Base-by-base conservation (phyloP, 2,329 filamentous ascomycete species). In the Annulohypoxylon truncatum region DNA sequence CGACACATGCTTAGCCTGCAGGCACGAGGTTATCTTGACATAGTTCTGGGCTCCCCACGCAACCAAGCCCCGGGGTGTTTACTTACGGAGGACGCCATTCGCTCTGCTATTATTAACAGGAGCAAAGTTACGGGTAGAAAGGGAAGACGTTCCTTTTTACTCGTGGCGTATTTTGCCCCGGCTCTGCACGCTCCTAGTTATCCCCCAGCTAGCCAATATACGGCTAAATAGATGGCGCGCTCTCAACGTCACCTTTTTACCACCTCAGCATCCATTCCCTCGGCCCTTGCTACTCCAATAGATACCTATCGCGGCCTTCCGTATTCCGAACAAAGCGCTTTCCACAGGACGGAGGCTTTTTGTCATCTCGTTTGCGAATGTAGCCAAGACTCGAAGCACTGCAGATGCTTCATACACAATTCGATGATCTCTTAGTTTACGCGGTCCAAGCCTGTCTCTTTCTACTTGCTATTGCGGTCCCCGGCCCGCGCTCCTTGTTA, bases 221-320 rank as follows among this genome's bases (percentile, higher is more conserved):
- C 72, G 74, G 74, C 74, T 76, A 76, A 76, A 76, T 76, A 42
- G 71, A 54, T 42, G 33, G 51, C 61, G 55, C 52, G 57, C 59
- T 61, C 53, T 61, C 66, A 69, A 67, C 68, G 69, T 74, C 71
- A 71, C 70, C 61, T 72, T 59, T 66, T 53, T 71, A 22, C 64
- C 66, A 63, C 68, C 65, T 54, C 63, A 68, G 61, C 56, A 47
- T 44, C 62, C 64, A 67, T 67, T 63, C 44, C 60, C 59, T 69
- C 70, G 66, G 71, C 58, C 64, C 68, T 69, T 72, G 66, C 68
- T 69, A 60, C 69, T 61, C 59, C 66, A 70, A 69, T 64, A 58
- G 53, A 68, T 63, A 38, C 58, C 62, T 56, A n/a, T 63, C 66
- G 48, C 56, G 66, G 67, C 42, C 62, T 68, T 74, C 72, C 73